Evolutionary conservation across 1,284 basidiomycete species (phyloP), one percentile per base, ranked within the genome.

Genomic region (Leucoagaricus sp.): DNA sequence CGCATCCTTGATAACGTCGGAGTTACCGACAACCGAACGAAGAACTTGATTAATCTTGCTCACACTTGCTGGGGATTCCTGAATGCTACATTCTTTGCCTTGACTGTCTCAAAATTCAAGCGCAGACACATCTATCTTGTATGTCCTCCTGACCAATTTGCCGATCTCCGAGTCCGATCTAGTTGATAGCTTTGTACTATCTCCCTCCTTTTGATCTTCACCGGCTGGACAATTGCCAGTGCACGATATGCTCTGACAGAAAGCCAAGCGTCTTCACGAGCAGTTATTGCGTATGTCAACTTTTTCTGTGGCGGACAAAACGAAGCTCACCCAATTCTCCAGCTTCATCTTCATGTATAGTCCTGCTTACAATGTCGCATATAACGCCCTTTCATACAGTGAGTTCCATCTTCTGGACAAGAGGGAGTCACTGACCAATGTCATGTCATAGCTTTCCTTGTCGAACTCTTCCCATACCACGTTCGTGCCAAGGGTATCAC

Each of bases 281-380:
- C 80, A 6, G 79, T 81, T 28, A 75, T 82, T 60, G 79, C 75
- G 78, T 80, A 61, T 8, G 75, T n/a, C 52, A 26, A n/a, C n/a
- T 15, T 34, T 29, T 23, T 28, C 47, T 38, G 21, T 26, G 40
- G 19, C 44, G 15, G 6, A 33, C 33, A 50, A 31, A 49, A 21
- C 26, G 61, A 26, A 55, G 13, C n/a, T n/a, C n/a, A n/a, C n/a
- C n/a, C n/a, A n/a, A n/a, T n/a, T n/a, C n/a, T 60, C 6, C 55
- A 83, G 81, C 1, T 78, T 83, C 65, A 78, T 84, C 56, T 83
- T 81, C 71, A 58, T 83, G 34, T 82, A 79, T 68, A 77, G 76
- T 57, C 79, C 76, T 10, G 73, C 73, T 38, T 82, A 81, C 65
- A 79, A 79, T 57, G 64, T 81, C 48, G 78, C 73, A 6, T 80